Evolutionary conservation across 2,329 filamentous ascomycete species (phyloP).

Genomic region (Colletotrichum tropicale): DNA sequence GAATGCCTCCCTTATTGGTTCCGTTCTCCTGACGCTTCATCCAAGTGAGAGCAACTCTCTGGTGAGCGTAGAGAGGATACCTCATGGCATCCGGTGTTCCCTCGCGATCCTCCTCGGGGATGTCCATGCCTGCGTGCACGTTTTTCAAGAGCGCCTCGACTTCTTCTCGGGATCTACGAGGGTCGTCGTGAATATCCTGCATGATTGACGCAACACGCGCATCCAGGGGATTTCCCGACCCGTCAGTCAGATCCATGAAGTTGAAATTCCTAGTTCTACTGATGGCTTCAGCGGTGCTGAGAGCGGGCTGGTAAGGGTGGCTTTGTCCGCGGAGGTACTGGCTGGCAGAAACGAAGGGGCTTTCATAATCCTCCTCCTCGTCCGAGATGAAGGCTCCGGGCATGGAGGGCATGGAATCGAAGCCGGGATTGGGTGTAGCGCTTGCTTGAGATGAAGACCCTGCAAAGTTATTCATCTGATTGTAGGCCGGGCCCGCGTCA

Average conservation of each 20-base stretch:
- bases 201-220: slow-evolving; percentile 5
- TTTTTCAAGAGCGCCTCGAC: slow-evolving; percentile 73
- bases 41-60: slow-evolving; percentile 79
- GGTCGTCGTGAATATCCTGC: slow-evolving; percentile 39
- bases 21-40: slow-evolving; percentile 76
- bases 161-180: slow-evolving; percentile 59
- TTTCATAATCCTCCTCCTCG: neutral
- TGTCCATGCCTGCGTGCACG: slow-evolving; percentile 74
- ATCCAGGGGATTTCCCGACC: slow-evolving; percentile 37
- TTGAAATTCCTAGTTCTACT: slow-evolving; percentile 11
- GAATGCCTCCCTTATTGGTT: slow-evolving; percentile 77
- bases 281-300: slow-evolving; percentile 7
- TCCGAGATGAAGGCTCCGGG: slow-evolving; percentile 1
- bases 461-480: neutral
- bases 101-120: slow-evolving; percentile 65
- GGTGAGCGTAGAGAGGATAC: slow-evolving; percentile 77
- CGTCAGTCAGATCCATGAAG: slow-evolving; percentile 30
- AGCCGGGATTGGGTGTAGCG: neutral
- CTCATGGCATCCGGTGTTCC: slow-evolving; percentile 73
- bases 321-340: neutral
- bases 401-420: neutral
- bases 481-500: neutral
- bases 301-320: neutral
- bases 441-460: neutral
- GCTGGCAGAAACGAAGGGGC: neutral